These are phyloP conservation scores for Suillus sp. DNA, from an alignment of 768 basidiomycete species.

Conservation along the genomic window DNA sequence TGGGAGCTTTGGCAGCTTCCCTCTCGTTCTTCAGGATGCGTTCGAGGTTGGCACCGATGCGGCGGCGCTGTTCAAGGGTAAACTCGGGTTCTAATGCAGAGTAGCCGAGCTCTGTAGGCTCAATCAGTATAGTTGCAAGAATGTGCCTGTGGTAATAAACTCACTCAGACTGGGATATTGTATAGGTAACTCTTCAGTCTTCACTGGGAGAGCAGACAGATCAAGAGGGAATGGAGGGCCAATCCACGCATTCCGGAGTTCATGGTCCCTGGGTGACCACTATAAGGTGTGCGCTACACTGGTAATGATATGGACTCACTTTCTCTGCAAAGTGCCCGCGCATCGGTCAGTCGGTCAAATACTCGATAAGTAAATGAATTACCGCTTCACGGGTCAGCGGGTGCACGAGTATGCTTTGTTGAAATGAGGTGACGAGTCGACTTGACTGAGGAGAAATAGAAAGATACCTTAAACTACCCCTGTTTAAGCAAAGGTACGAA, in stretches of 20 bases:
- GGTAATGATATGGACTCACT: constrained; percentile 38
- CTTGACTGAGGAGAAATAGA: background rate
- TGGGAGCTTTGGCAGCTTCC: constrained; percentile 68
- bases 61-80: constrained; percentile 61
- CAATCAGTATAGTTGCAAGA: background rate
- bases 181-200: constrained; percentile 54
- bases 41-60: constrained; percentile 64
- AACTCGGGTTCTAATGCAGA: constrained; percentile 53
- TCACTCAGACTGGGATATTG: constrained; percentile 70
- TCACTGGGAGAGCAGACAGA: constrained; percentile 54
- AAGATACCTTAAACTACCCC: constrained; percentile 65
- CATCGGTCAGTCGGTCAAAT: constrained; percentile 7
- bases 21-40: constrained; percentile 58
- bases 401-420: constrained; percentile 67
- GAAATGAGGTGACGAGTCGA: background rate
- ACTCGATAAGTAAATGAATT: background rate
- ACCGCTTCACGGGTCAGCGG: constrained; percentile 75
- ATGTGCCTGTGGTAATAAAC: constrained; percentile 31
- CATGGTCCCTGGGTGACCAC: constrained; percentile 57
- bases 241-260: constrained; percentile 71
- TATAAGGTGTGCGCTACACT: background rate
- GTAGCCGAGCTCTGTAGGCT: constrained; percentile 62
- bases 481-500: constrained; percentile 71
- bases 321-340: constrained; percentile 40
- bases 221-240: constrained; percentile 72